Evolutionary conservation across 2,329 filamentous ascomycete genomes (phyloP).

Genomic region (Rhexocercosporidium sp.): DNA sequence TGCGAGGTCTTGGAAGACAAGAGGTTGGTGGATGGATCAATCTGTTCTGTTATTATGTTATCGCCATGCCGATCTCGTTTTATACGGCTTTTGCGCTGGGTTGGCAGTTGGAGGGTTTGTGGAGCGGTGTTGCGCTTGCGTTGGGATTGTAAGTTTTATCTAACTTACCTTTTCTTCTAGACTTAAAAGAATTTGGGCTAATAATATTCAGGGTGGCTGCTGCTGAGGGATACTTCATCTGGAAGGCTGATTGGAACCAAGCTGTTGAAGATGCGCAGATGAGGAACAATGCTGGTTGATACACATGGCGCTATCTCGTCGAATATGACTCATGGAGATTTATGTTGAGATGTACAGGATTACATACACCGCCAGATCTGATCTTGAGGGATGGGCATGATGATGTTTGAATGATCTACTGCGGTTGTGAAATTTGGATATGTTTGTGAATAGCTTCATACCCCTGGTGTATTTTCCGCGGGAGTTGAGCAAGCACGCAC

Average conservation of each 20-base stretch:
- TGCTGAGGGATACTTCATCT: constrained; percentile 63
- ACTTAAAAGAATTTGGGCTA: constrained; percentile 50
- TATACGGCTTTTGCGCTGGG: constrained; percentile 75
- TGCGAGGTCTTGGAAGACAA: constrained; percentile 87
- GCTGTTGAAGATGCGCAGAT: constrained; percentile 65
- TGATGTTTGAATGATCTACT: neutral
- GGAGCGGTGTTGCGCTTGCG: constrained; percentile 76
- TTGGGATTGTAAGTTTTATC: constrained; percentile 44
- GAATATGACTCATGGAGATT: neutral
- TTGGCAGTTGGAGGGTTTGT: constrained; percentile 82
- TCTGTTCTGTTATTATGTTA: constrained; percentile 81
- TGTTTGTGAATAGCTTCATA: constrained; percentile 6
- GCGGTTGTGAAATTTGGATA: neutral
- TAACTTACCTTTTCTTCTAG: neutral
- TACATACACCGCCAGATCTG: neutral
- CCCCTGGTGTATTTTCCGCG: neutral
- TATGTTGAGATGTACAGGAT: neutral
- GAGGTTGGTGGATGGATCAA: constrained; percentile 90
- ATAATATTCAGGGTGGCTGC: constrained; percentile 61
- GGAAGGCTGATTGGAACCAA: constrained; percentile 59
- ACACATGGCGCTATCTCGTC: neutral
- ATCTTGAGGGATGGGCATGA: neutral
- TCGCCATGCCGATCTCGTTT: constrained; percentile 86
- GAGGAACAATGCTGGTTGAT: constrained; percentile 54
- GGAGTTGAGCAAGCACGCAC: neutral